These are phyloP conservation scores for Corinectria fuckeliana DNA, from an alignment of 2,329 filamentous ascomycete genomes.

Conservation along the genomic window DNA sequence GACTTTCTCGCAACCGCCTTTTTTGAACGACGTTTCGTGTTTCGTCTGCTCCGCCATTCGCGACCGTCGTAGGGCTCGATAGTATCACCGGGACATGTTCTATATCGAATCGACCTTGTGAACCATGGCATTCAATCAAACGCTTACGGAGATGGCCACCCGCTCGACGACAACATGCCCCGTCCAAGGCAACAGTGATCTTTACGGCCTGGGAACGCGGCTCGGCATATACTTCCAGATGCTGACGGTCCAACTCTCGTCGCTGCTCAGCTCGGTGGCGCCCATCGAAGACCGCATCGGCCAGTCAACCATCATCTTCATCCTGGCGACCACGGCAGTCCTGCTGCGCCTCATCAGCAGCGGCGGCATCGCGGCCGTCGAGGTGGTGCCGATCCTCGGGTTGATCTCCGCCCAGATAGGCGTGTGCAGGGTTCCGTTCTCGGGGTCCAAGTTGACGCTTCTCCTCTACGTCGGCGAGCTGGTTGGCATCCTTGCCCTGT, in stretches of 20 bases:
- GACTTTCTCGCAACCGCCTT: background rate
- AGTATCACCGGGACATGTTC: background rate
- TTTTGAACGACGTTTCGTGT: no score
- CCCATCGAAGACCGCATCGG: constrained; percentile 6
- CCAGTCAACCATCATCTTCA: constrained; percentile 5
- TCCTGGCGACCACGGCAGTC: background rate
- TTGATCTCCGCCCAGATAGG: constrained; percentile 9
- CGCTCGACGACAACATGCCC: background rate
- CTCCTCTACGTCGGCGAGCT: constrained; percentile 6
- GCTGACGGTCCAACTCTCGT: constrained; percentile 10
- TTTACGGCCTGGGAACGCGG: constrained; percentile 9
- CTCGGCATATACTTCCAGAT: constrained; percentile 13
- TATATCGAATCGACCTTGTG: no score
- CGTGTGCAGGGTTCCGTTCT: constrained; percentile 5
- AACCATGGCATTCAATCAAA: background rate
- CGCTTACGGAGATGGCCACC: background rate
- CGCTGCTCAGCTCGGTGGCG: background rate
- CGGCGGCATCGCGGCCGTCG: background rate
- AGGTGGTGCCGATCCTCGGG: constrained; percentile 8
- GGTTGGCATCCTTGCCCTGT: constrained; percentile 1
- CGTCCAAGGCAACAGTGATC: background rate
- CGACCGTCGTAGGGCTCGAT: background rate
- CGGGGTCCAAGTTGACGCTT: constrained; percentile 4
- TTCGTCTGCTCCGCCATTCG: background rate
- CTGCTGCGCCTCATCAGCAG: background rate